These are phyloP conservation scores for Coemansia sp. DNA, from an alignment of 192 early-diverging fungal species.

Conservation along the genomic window DNA sequence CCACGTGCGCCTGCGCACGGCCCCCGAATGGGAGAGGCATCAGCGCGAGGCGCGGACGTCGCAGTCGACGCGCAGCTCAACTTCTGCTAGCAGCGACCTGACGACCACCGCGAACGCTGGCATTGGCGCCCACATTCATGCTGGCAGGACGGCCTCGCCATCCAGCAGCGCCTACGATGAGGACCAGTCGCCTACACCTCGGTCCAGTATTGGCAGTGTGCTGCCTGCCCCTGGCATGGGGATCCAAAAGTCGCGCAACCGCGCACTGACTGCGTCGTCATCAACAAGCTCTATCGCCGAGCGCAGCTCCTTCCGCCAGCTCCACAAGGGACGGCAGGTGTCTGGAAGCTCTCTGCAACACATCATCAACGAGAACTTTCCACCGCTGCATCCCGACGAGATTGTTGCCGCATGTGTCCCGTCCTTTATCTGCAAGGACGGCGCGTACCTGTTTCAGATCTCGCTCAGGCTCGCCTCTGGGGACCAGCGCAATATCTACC, in stretches of 20 bases:
- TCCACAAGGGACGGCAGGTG: constrained; percentile 49
- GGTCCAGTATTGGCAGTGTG: constrained; percentile 23
- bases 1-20: constrained; percentile 44
- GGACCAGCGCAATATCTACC: constrained; percentile 61
- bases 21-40: constrained; percentile 59
- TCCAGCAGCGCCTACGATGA: constrained; percentile 30
- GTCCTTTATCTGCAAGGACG: constrained; percentile 66
- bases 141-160: constrained; percentile 13
- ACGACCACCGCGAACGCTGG: constrained; percentile 1
- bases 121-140: not conserved
- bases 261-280: constrained; percentile 48
- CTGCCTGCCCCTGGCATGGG: constrained; percentile 12
- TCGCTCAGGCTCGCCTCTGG: constrained; percentile 56
- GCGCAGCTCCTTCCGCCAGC: constrained; percentile 48
- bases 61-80: constrained; percentile 39
- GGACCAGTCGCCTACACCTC: constrained; percentile 34
- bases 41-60: constrained; percentile 54
- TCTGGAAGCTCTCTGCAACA: constrained; percentile 45
- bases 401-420: constrained; percentile 61
- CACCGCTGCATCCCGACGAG: constrained; percentile 31
- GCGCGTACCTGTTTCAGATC: constrained; percentile 71
- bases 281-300: constrained; percentile 52
- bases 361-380: constrained; percentile 45
- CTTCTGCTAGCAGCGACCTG: constrained; percentile 28
- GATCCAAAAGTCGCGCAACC: constrained; percentile 25